phyloP scores from a whole-genome alignment of 192 early-diverging fungal species.

The Backusella parvicylindrica region DNA sequence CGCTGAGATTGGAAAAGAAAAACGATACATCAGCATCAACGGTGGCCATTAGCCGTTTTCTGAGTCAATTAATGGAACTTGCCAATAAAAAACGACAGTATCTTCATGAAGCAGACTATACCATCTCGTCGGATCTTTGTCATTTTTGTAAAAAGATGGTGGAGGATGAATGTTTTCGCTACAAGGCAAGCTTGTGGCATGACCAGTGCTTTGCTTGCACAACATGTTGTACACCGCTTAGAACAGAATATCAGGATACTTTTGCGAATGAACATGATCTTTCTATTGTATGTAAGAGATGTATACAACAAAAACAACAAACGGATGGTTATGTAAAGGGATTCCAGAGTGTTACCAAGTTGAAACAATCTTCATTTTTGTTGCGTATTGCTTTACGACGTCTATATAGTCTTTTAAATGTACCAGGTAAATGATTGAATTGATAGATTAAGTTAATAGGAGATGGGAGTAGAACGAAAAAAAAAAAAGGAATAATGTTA shows the following conservation, averaged over 20 bases:
- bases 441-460: background rate
- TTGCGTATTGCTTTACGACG: constrained; percentile 78
- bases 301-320: constrained; percentile 15
- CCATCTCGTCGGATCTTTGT: constrained; percentile 80
- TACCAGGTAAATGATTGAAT: constrained; percentile 9
- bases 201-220: constrained; percentile 76
- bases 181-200: constrained; percentile 71
- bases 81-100: constrained; percentile 25
- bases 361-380: constrained; percentile 92
- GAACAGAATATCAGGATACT: constrained; percentile 7
- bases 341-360: constrained; percentile 75
- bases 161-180: constrained; percentile 83
- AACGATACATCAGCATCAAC: constrained; percentile 4
- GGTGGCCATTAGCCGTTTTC: constrained; percentile 59
- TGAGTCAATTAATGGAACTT: constrained; percentile 72
- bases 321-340: constrained; percentile 22
- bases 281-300: constrained; percentile 32
- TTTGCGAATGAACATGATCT: constrained; percentile 5
- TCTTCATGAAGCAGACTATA: constrained; percentile 3
- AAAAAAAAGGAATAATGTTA: background rate
- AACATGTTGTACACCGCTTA: constrained; percentile 43
- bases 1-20: constrained; percentile 59
- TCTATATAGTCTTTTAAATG: constrained; percentile 73
- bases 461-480: background rate
- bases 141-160: constrained; percentile 67